phyloP scores from a whole-genome alignment of 2,329 filamentous ascomycete species.

The Colletotrichum phormii region DNA sequence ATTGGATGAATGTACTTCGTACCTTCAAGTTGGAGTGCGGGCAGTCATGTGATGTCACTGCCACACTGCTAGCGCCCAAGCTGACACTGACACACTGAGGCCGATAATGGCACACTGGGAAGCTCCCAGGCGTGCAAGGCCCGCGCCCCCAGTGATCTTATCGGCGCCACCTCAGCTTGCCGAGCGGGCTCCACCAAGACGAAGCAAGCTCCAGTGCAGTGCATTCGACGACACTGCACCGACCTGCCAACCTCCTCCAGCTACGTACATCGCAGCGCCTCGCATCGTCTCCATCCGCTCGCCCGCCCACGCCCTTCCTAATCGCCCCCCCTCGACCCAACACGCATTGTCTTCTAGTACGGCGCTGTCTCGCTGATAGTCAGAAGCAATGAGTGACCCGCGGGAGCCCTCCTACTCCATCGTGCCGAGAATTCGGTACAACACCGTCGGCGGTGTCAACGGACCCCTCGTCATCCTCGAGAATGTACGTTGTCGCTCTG shows the following conservation, averaged over 20 bases:
- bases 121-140: constrained; percentile 21
- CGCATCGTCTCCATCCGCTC: constrained; percentile 28
- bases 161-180: constrained; percentile 35
- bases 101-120: constrained; percentile 7
- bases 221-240: constrained; percentile 34
- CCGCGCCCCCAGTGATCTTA: constrained; percentile 33
- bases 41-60: constrained; percentile 55
- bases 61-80: constrained; percentile 25
- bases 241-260: constrained; percentile 49
- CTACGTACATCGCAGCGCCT: constrained; percentile 31
- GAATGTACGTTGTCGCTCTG: constrained; percentile 72
- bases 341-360: constrained; percentile 33
- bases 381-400: constrained; percentile 61
- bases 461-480: constrained; percentile 97
- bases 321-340: constrained; percentile 34
- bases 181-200: constrained; percentile 48
- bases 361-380: constrained; percentile 43
- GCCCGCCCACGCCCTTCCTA: constrained; percentile 30
- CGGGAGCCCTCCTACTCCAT: constrained; percentile 71
- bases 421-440: constrained; percentile 82
- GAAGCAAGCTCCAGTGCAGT: constrained; percentile 53
- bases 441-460: constrained; percentile 98
- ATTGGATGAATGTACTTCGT: not conserved
- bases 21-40: not conserved
- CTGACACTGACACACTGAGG: constrained; percentile 27